phyloP scores from a whole-genome alignment of 495 filamentous ascomycete species.

The Pseudoneurospora amorphoporcata region DNA sequence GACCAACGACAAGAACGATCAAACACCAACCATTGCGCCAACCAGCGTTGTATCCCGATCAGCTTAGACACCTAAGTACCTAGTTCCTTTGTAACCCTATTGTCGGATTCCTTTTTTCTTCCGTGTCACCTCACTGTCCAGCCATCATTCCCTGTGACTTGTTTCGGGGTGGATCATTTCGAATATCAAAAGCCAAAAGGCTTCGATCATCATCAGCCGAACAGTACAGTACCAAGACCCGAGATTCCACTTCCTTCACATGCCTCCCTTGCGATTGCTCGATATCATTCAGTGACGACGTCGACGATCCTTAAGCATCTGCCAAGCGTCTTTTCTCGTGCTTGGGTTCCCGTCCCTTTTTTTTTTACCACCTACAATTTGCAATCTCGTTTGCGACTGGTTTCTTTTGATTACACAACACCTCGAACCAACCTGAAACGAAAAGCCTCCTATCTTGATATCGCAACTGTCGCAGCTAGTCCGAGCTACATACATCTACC shows the following conservation, averaged over 20 bases:
- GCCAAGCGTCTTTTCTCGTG: neutral
- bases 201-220: neutral
- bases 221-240: neutral
- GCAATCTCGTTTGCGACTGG: neutral
- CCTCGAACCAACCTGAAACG: neutral
- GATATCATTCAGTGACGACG: neutral
- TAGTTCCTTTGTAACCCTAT: neutral
- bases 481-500: neutral
- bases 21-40: neutral
- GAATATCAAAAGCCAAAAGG: neutral
- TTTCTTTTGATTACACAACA: neutral
- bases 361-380: neutral
- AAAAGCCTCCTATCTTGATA: neutral
- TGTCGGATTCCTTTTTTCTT: neutral
- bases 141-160: neutral
- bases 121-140: neutral
- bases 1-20: neutral
- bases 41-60: neutral
- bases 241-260: neutral
- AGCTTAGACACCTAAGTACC: neutral
- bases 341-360: neutral
- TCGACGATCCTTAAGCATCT: neutral
- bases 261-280: neutral
- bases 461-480: neutral
- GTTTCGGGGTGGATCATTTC: neutral